Evolutionary conservation across 1,139 yeast genomes (phyloP).

Genomic region (Lodderomyces beijingensis): DNA sequence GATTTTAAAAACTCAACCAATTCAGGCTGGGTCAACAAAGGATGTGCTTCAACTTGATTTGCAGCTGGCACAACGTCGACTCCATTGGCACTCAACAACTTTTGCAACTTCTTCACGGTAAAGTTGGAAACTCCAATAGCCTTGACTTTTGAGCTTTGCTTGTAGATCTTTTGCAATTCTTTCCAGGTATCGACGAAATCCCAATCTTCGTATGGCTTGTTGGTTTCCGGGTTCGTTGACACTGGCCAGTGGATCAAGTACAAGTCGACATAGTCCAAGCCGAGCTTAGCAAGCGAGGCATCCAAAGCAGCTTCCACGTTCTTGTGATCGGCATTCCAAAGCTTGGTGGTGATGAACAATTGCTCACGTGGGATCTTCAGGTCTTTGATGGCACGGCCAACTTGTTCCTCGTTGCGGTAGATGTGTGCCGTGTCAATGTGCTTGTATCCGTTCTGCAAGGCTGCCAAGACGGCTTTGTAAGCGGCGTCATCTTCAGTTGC

Average conservation of each 20-base stretch:
- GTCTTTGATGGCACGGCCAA: conserved; percentile 62
- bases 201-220: conserved; percentile 38
- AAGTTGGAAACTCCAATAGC: conserved; percentile 63
- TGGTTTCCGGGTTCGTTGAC: conserved; percentile 35
- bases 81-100: conserved; percentile 42
- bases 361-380: conserved; percentile 68
- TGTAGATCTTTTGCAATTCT: conserved; percentile 55
- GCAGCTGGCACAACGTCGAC: conserved; percentile 44
- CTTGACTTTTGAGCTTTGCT: conserved; percentile 51
- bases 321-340: conserved; percentile 67
- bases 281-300: conserved; percentile 58
- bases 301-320: conserved; percentile 58
- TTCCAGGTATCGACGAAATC: conserved; percentile 65
- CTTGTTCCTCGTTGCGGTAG: conserved; percentile 62
- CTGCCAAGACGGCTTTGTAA: conserved; percentile 55
- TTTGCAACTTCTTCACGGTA: conserved; percentile 41
- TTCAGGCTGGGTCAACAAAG: conserved; percentile 50
- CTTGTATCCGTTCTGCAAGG: conserved; percentile 65
- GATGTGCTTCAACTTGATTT: conserved; percentile 59
- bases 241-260: conserved; percentile 88
- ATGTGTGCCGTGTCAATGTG: conserved; percentile 78
- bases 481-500: conserved; percentile 59
- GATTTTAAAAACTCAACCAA: conserved; percentile 39
- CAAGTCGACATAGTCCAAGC: conserved; percentile 77
- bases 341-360: conserved; percentile 73